A percentile compares a stretch with the other conserved stretches of the same genome.
Evolutionary conservation across 2,329 filamentous ascomycete species (phyloP).

Genomic region (Penicillium expansum): DNA sequence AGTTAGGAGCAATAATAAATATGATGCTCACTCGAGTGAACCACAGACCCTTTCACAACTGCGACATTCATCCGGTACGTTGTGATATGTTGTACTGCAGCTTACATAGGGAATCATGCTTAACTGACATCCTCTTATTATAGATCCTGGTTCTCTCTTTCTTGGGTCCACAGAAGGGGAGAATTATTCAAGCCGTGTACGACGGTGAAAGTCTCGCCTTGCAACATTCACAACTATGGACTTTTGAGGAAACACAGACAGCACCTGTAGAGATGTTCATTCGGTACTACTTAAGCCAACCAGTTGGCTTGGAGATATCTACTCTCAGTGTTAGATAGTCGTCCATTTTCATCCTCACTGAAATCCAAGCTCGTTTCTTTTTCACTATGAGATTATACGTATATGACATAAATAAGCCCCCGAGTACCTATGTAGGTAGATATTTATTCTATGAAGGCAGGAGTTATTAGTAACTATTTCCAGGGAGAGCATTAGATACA

Average conservation of each 20-base stretch:
- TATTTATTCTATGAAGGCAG: no score
- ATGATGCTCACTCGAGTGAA: not conserved
- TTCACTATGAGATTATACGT: no score
- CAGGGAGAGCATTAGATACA: no score
- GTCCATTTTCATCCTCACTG: not conserved
- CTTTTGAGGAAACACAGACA: not conserved
- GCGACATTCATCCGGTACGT: not conserved
- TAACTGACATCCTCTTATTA: not conserved
- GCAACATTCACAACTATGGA: not conserved
- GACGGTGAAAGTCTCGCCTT: not conserved
- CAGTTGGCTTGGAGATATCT: not conserved
- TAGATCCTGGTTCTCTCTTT: not conserved
- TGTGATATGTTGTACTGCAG: not conserved
- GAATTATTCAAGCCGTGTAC: not conserved
- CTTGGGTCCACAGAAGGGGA: not conserved
- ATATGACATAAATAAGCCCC: no score
- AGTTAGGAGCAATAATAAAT: not conserved
- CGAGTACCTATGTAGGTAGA: no score
- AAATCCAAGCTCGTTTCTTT: not conserved
- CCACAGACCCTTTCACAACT: not conserved
- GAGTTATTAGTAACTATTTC: no score
- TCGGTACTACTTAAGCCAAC: not conserved
- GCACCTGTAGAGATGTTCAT: not conserved
- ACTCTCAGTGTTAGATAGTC: not conserved
- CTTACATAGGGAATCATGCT: not conserved